Percentiles rank a stretch among this genome's conserved stretches.
These are phyloP conservation scores for Paramecium caudatum DNA, from an alignment of 73 alveolate genomes.

Conservation along the genomic window DNA sequence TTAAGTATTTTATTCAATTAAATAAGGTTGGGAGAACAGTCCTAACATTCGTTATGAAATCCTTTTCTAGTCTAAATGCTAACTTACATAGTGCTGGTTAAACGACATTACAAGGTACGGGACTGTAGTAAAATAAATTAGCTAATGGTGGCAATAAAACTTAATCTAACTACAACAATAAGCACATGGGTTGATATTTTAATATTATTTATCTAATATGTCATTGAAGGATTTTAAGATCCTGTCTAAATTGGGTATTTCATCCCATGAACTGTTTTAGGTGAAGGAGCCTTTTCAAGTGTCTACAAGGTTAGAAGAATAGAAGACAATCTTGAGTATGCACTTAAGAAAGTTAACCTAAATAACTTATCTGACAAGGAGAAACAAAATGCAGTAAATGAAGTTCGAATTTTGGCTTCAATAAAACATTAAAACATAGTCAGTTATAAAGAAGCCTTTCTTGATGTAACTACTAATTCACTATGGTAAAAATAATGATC, in stretches of 20 bases:
- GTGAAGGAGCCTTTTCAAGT: constrained; percentile 87
- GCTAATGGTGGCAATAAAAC: constrained; percentile 4
- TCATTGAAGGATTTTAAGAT: constrained; percentile 75
- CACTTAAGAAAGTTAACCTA: constrained; percentile 86
- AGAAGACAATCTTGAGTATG: constrained; percentile 85
- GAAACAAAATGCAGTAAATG: constrained; percentile 85
- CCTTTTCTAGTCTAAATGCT: constrained; percentile 12
- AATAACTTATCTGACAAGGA: constrained; percentile 83
- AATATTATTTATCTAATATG: constrained; percentile 3
- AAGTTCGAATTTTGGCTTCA: constrained; percentile 87
- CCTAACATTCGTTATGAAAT: constrained; percentile 71
- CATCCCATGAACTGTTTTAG: constrained; percentile 62
- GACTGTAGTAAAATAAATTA: too few species aligned
- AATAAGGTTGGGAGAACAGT: constrained; percentile 78
- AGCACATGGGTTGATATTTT: constrained; percentile 8
- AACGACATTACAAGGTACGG: too few species aligned
- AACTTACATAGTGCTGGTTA: constrained; percentile 47
- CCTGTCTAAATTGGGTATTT: constrained; percentile 66
- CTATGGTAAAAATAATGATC: constrained; percentile 62
- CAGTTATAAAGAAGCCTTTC: constrained; percentile 87
- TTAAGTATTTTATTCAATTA: not conserved
- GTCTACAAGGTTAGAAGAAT: constrained; percentile 84
- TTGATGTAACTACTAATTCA: constrained; percentile 81
- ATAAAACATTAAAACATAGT: constrained; percentile 83
- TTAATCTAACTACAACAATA: not conserved